These are phyloP conservation scores for Eucalyptus grandis DNA, from an alignment of 345 rosid genomes.

Conservation along the genomic window DNA sequence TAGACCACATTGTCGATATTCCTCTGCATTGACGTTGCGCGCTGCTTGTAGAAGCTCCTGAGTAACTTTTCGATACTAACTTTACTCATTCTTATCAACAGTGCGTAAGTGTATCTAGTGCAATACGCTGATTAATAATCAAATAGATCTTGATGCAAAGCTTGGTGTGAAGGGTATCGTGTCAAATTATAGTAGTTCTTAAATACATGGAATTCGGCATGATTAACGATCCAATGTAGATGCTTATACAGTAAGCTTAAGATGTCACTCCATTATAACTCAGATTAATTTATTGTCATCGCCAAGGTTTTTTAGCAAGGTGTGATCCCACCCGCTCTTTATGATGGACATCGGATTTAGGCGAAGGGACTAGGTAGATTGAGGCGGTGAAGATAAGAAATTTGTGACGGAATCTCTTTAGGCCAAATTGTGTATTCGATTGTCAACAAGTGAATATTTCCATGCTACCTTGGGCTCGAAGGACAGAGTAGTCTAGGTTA, in stretches of 20 bases:
- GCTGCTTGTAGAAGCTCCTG: neutral
- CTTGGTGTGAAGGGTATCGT: neutral
- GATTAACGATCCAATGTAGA: neutral
- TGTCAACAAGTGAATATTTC: neutral
- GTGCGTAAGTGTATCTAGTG: neutral
- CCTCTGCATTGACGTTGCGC: neutral
- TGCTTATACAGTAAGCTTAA: neutral
- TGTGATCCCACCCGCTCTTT: neutral
- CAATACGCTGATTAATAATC: neutral
- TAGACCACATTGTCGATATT: neutral
- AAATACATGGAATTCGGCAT: neutral
- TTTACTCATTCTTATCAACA: neutral
- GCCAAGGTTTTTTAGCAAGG: neutral
- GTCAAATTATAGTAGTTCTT: neutral
- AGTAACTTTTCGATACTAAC: neutral
- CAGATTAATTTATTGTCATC: neutral
- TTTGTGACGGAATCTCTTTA: neutral
- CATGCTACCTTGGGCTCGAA: neutral
- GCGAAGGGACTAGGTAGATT: neutral
- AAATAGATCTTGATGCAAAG: neutral
- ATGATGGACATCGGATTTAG: neutral
- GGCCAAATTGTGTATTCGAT: neutral
- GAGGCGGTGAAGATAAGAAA: neutral
- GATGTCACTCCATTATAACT: neutral
- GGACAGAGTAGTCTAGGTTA: neutral